Evolutionary conservation across 2,329 filamentous ascomycete species (phyloP).

Genomic region (Penicillium brevicompactum): DNA sequence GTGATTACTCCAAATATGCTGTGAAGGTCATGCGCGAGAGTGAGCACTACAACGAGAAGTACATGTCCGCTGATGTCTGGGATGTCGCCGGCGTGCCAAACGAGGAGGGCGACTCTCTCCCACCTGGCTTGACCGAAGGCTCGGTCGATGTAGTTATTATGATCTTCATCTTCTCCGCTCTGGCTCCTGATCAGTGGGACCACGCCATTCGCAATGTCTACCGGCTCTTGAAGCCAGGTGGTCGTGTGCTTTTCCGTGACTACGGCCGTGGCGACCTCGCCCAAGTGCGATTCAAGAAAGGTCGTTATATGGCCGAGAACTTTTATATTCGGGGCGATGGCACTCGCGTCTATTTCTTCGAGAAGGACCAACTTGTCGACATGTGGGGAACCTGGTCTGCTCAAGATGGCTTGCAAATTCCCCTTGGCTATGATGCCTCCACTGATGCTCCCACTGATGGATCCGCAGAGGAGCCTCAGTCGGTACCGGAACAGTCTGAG

Average conservation of each 20-base stretch:
- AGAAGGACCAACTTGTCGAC: conserved; percentile 73
- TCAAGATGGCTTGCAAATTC: conserved; percentile 35
- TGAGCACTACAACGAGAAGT: conserved; percentile 69
- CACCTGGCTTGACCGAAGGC: conserved; percentile 73
- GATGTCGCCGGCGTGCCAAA: conserved; percentile 70
- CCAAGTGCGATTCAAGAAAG: conserved; percentile 96
- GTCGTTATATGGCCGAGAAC: conserved; percentile 90
- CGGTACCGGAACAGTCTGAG: conserved; percentile 11
- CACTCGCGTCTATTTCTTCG: conserved; percentile 97
- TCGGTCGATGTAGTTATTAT: conserved; percentile 89
- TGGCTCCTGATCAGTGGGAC: conserved; percentile 82
- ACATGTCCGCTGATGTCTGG: conserved; percentile 92
- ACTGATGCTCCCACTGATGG: neutral
- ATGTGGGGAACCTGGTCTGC: conserved; percentile 70
- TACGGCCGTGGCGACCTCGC: conserved; percentile 95
- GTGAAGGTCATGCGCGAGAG: conserved; percentile 88
- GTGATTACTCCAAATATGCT: conserved; percentile 93
- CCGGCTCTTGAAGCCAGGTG: conserved; percentile 83
- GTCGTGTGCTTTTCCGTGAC: conserved; percentile 92
- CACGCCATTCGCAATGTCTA: conserved; percentile 80
- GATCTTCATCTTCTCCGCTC: conserved; percentile 96
- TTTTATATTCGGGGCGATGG: conserved; percentile 97
- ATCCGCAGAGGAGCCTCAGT: conserved; percentile 2
- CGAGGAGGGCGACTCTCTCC: conserved; percentile 57
- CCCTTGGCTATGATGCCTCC: conserved; percentile 1